Conservation (phyloP, 306 rosid species). For the Rubus idaeus region DNA sequence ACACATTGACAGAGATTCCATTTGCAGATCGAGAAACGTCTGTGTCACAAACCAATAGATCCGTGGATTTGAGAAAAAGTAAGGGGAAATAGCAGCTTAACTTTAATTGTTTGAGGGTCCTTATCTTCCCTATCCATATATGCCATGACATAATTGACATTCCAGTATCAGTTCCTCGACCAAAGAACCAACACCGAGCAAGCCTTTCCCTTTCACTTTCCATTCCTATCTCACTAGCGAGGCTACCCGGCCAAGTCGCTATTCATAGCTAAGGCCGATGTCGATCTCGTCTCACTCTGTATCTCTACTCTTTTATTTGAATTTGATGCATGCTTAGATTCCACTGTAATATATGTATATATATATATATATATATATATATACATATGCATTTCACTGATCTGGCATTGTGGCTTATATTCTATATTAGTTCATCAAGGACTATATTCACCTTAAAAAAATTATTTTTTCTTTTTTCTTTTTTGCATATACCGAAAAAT, state of each 20-base stretch:
- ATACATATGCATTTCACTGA: neutral
- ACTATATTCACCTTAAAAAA: no score
- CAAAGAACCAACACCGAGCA: neutral
- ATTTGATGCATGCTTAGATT: neutral
- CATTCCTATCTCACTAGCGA: neutral
- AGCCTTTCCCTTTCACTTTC: neutral
- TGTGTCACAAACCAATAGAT: no score
- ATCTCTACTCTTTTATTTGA: neutral
- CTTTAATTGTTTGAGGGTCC: neutral
- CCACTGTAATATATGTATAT: neutral
- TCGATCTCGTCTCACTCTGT: neutral
- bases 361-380: no score
- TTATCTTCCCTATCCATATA: neutral
- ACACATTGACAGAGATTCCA: conserved; percentile 32
- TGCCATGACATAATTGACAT: neutral
- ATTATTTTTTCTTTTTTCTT: no score
- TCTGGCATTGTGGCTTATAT: neutral
- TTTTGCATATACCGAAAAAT: no score
- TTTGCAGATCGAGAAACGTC: conserved; percentile 2
- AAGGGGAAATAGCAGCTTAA: neutral
- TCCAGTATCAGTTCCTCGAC: neutral
- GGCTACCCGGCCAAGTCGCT: neutral
- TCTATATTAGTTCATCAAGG: no score
- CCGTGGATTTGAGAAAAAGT: no score
- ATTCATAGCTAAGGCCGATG: neutral